These are phyloP conservation scores for Hemileccinum rubropunctum DNA, from an alignment of 768 basidiomycete species.

Conservation along the genomic window DNA sequence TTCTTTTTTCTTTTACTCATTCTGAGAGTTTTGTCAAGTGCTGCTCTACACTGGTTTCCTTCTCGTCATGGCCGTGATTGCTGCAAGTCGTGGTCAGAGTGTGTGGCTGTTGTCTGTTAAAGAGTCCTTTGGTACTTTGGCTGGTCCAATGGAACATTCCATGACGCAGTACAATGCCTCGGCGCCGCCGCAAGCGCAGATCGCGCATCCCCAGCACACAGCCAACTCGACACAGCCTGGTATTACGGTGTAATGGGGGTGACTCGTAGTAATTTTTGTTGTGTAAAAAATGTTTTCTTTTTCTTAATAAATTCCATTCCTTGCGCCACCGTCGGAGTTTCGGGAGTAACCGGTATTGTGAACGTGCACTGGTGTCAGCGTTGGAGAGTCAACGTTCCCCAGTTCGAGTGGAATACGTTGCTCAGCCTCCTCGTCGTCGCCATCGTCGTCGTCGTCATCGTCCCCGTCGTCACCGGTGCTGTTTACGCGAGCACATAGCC, in stretches of 20 bases:
- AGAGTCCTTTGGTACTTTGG: constrained; percentile 20
- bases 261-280: not conserved
- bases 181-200: constrained; percentile 5
- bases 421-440: constrained; percentile 9
- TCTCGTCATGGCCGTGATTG: constrained; percentile 23
- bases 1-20: not conserved
- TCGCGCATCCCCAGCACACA: not conserved
- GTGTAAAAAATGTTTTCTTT: not conserved
- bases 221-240: not conserved
- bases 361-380: constrained; percentile 7
- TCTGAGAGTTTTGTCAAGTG: constrained; percentile 25
- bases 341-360: constrained; percentile 25
- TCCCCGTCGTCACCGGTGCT: constrained; percentile 9
- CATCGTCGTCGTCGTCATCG: constrained; percentile 5
- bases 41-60: constrained; percentile 30
- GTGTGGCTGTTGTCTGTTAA: constrained; percentile 36
- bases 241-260: not conserved
- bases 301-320: not conserved
- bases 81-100: constrained; percentile 26
- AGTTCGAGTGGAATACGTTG: constrained; percentile 15
- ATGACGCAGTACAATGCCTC: constrained; percentile 16
- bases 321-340: constrained; percentile 31
- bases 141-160: constrained; percentile 8
- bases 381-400: constrained; percentile 14
- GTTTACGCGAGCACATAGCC: constrained; percentile 7